These are phyloP conservation scores for Malus hybrid DNA, from an alignment of 331 rosid genomes.

Conservation along the genomic window DNA sequence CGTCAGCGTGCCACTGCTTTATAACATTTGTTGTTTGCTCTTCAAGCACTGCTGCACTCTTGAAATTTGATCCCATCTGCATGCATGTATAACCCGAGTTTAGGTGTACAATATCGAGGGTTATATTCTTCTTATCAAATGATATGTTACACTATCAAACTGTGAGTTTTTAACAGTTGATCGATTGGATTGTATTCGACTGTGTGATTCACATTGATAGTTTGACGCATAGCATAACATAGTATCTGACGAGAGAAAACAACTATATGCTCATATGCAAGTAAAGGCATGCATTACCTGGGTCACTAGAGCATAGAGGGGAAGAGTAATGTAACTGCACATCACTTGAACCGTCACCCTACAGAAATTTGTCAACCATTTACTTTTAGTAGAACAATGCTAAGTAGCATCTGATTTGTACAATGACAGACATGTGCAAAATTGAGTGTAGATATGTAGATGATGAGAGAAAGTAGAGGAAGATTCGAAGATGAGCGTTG, in stretches of 20 bases:
- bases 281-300: conserved; percentile 25
- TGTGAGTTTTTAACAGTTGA: neutral
- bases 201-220: neutral
- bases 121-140: neutral
- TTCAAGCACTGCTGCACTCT: conserved; percentile 31
- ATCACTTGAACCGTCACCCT: conserved; percentile 48
- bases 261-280: neutral
- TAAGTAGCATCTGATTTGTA: too few relatives aligned
- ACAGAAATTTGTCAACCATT: neutral
- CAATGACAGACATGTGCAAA: too few relatives aligned
- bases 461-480: neutral
- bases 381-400: neutral
- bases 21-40: conserved; percentile 32
- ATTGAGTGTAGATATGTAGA: neutral
- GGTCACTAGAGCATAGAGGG: conserved; percentile 60
- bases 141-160: neutral
- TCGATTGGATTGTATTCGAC: neutral
- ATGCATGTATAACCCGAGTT: neutral
- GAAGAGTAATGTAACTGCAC: conserved; percentile 57
- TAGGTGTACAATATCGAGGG: too few relatives aligned
- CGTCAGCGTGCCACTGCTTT: conserved; percentile 41
- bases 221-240: neutral
- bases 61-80: conserved; percentile 57
- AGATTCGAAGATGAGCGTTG: neutral
- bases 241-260: neutral